phyloP scores from a whole-genome alignment of 2,329 filamentous ascomycete species.

The Aureobasidium mangrovei region DNA sequence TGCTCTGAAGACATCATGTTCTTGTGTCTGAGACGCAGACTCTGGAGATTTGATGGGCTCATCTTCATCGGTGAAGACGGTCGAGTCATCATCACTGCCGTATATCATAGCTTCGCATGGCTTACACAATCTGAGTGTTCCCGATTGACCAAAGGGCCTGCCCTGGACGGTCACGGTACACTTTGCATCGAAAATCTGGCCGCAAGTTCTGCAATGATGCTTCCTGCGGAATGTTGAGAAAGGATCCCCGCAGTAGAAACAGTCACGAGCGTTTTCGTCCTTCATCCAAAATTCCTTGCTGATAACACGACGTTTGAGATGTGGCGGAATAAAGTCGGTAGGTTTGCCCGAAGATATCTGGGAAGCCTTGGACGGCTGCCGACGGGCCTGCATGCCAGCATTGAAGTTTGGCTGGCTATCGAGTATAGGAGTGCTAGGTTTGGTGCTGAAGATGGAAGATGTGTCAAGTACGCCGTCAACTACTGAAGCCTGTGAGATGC shows the following conservation, averaged over 20 bases:
- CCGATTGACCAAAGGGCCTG: slow-evolving; percentile 75
- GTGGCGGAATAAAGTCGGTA: slow-evolving; percentile 35
- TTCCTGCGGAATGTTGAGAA: slow-evolving; percentile 94
- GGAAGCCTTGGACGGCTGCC: not conserved
- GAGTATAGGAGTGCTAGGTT: slow-evolving; percentile 1
- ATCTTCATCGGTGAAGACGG: slow-evolving; percentile 75
- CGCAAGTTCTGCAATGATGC: slow-evolving; percentile 90
- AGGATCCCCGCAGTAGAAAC: slow-evolving; percentile 80
- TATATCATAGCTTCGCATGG: slow-evolving; percentile 88
- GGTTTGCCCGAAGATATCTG: not conserved
- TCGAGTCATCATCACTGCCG: slow-evolving; percentile 82
- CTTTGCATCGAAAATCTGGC: slow-evolving; percentile 97
- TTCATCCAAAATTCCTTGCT: slow-evolving; percentile 99
- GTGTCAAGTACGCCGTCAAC: slow-evolving; percentile 15
- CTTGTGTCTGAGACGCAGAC: not conserved
- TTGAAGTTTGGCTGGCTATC: slow-evolving; percentile 16
- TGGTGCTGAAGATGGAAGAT: not conserved
- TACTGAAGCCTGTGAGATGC: slow-evolving; percentile 38
- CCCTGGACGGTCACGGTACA: slow-evolving; percentile 90
- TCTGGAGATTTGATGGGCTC: not conserved
- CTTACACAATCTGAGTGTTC: slow-evolving; percentile 81
- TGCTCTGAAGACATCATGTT: slow-evolving; percentile 13
- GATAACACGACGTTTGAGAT: slow-evolving; percentile 76
- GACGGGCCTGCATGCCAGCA: slow-evolving; percentile 9
- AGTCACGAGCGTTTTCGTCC: slow-evolving; percentile 95